Base-by-base conservation (phyloP, 208 protist species). In the Leishmania tropica region DNA sequence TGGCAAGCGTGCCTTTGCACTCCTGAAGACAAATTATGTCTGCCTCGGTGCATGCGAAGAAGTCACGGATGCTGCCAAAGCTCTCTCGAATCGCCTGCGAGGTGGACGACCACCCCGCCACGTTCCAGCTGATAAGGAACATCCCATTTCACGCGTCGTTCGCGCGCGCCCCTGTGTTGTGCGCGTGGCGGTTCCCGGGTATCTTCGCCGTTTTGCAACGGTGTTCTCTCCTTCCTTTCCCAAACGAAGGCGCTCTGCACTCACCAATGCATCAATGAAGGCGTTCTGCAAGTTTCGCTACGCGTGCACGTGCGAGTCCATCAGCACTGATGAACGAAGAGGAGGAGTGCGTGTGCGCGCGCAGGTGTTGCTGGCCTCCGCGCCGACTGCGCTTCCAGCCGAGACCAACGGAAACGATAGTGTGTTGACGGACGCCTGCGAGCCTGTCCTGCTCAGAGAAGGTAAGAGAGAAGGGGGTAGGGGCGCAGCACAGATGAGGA, bases 51-150 rank as follows among this genome's bases (percentile, higher is more conserved):
- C 80, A 85, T 5, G 84, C 79, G 71, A 97, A 91, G 80, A 97
- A 97, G 56, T 75, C 71, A 40, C 84, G 79, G 24, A 97, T 78
- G 71, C 79, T 93, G 70, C 94, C 94, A 87, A 93, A 97, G 87
- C 91, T 90, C 74, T 93, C 90, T 5, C 92, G 90, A 40, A 96
- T 94, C 13, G 87, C 79, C 71, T 79, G 76, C 19, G 90, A 83
- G 3, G 93, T 96, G 24, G 95, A 90, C 1, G 93, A 92, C 93
- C 95, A 97, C 13, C 93, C 95, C 8, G 95, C 95, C 24, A 96
- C 93, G 81, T 97, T 97, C 93, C 95, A 97, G 81, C 93, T 96
- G 45, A 97, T 90, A 21, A 97, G 58, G 77, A 92, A 91, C 94
- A 97, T 96, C 37, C 24, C 28, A 51, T 51, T 15, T 24, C 3